Evolutionary conservation across 148 eudicot species (phyloP).

Genomic region (Dysphania ambrosioides): DNA sequence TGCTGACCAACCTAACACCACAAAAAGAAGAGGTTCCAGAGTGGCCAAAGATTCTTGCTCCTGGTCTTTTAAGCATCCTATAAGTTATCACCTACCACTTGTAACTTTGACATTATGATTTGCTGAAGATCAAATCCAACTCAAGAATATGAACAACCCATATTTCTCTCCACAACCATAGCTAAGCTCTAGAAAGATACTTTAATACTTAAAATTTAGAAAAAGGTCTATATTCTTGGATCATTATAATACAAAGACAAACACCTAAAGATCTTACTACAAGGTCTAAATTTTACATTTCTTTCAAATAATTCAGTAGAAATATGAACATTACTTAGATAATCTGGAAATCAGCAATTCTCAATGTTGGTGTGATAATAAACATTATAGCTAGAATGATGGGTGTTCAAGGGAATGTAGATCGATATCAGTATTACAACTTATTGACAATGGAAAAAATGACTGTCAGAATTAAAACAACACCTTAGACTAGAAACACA

Average conservation of each 20-base stretch:
- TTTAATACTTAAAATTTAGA: too few relatives aligned
- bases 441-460: not conserved
- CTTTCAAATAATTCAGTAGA: too few relatives aligned
- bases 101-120: not conserved
- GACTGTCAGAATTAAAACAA: not conserved
- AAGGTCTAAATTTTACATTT: too few relatives aligned
- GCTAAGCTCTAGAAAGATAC: too few relatives aligned
- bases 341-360: not conserved
- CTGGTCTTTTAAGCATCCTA: not conserved
- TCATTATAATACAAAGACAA: too few relatives aligned
- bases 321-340: too few relatives aligned
- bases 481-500: not conserved
- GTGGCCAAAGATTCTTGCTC: not conserved
- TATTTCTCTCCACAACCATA: not conserved
- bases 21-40: not conserved
- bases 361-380: not conserved
- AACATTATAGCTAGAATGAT: not conserved
- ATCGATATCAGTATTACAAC: too few relatives aligned
- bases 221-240: too few relatives aligned
- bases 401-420: not conserved
- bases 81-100: not conserved
- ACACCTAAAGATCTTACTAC: too few relatives aligned
- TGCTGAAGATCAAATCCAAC: not conserved
- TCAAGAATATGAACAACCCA: not conserved
- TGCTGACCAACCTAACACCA: not conserved